A percentile compares a stretch with the other conserved stretches of the same genome.
Conservation (phyloP, 192 early-diverging fungal genomes). For the Linnemannia elongata region DNA sequence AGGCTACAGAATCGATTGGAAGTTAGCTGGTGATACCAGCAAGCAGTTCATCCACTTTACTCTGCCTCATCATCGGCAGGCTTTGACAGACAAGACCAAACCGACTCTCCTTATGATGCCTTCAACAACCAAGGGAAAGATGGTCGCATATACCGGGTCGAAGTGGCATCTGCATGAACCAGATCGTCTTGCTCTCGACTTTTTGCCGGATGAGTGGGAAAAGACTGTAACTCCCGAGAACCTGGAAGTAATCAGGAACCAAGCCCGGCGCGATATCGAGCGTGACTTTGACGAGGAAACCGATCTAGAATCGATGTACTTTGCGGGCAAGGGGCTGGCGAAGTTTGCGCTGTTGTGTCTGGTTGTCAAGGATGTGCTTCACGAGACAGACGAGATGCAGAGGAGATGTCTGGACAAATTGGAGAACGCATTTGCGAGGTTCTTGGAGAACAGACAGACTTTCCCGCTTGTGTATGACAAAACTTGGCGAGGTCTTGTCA, state of each 20-base stretch:
- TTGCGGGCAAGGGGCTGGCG: constrained; percentile 53
- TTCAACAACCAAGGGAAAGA: constrained; percentile 50
- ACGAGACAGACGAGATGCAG: constrained; percentile 14
- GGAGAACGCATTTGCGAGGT: constrained; percentile 30
- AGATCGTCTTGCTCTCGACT: constrained; percentile 18
- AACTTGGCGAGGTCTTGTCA: constrained; percentile 45
- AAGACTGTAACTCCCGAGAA: constrained; percentile 14
- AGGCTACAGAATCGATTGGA: constrained; percentile 53
- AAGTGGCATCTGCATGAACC: constrained; percentile 39
- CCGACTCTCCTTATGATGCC: constrained; percentile 25
- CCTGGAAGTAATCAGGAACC: constrained; percentile 17
- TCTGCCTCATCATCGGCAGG: constrained; percentile 39
- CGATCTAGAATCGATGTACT: constrained; percentile 49
- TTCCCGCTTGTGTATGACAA: constrained; percentile 45
- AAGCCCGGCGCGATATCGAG: constrained; percentile 27
- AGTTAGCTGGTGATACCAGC: constrained; percentile 12
- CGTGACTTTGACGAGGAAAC: constrained; percentile 26
- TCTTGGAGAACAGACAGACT: constrained; percentile 34
- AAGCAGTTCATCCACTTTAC: constrained; percentile 44
- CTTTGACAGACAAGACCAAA: constrained; percentile 23
- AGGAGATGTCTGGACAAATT: constrained; percentile 31
- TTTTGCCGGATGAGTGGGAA: constrained; percentile 36
- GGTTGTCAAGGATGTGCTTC: constrained; percentile 35
- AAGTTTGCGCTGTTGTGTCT: constrained; percentile 44
- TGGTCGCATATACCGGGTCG: constrained; percentile 43